Base-by-base conservation (phyloP, 768 basidiomycete genomes). In the Chalciporus sphaerocephalus region DNA sequence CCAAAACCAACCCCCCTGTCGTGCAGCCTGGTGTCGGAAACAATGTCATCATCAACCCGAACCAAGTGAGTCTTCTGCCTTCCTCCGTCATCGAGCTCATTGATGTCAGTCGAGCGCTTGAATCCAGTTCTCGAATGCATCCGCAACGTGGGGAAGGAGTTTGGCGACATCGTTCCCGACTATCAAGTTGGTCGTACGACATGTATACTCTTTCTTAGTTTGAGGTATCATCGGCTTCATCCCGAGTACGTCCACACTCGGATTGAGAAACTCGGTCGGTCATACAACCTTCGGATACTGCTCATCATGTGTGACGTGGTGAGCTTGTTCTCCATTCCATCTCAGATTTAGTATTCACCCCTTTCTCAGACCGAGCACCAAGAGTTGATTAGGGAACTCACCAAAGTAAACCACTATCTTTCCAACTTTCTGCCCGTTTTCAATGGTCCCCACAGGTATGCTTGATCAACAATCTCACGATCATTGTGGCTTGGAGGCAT, bases 151-250 rank as follows among this genome's bases (percentile, higher is more conserved):
- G 81, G 87, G 2, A 94, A 92, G 67, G 93, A 98, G 63, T 96
- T 91, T 57, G 90, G 90, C 0, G 94, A 98, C 59, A 93, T 98
- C 48, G 74, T 87, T 15, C 82, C 86, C 18, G 96, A 99, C 66
- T 99, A 89, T 64, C 93, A 97, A 64, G 94, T 99, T 15, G 96
- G 96, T 17, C 76, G 85, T 17, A 97, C 94, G 21, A 93, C 92
- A 2, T 88, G 93, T 16, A 87, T 94, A 9, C 68, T 99, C 18
- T 99, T 87, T 62, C 77, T 99, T 49, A 97, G 96, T 61, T 64
- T 98, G 53, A 87, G 83, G 58, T 98, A 98, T 55, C 94, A 98
- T 58, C 87, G 94, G 40, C 78, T 99, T 12, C 96, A 98, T 65
- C 96, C 96, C 12, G 96, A 98, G 65, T 99, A 99, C 62, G 85